These are phyloP conservation scores for Wolfiporia cocos DNA, from an alignment of 1,284 basidiomycete genomes.

Conservation along the genomic window DNA sequence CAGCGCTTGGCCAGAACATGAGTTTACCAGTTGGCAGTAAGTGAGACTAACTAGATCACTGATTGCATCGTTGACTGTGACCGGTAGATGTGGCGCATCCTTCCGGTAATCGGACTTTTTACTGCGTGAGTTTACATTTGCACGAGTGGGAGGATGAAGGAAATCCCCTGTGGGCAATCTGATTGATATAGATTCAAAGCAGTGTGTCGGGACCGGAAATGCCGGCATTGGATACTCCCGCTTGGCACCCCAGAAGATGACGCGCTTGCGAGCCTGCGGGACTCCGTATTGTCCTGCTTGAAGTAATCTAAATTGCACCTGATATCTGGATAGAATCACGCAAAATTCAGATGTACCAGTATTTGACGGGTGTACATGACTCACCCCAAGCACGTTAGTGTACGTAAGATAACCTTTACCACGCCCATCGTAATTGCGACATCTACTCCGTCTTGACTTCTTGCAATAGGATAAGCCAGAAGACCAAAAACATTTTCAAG, in stretches of 20 bases:
- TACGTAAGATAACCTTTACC: constrained; percentile 56
- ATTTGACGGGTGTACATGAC: no score
- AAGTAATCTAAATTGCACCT: constrained; percentile 55
- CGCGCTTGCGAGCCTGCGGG: constrained; percentile 58
- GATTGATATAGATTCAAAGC: constrained; percentile 28
- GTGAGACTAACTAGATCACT: constrained; percentile 49
- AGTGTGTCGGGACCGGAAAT: constrained; percentile 61
- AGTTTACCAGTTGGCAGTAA: neutral
- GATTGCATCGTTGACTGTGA: constrained; percentile 60
- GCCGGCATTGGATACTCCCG: constrained; percentile 48
- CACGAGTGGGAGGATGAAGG: constrained; percentile 13
- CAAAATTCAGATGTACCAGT: neutral
- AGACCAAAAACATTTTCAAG: constrained; percentile 68
- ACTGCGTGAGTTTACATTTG: constrained; percentile 8
- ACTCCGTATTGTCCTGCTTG: constrained; percentile 66
- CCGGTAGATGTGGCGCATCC: constrained; percentile 48
- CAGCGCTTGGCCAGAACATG: constrained; percentile 39
- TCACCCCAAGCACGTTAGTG: constrained; percentile 56
- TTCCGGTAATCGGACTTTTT: constrained; percentile 31
- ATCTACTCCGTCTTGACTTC: constrained; percentile 15
- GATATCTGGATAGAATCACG: constrained; percentile 41
- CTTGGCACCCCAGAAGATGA: constrained; percentile 62
- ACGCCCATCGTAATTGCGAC: constrained; percentile 48
- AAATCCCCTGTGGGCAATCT: constrained; percentile 33
- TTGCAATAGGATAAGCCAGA: constrained; percentile 36